A percentile compares a stretch with the other conserved stretches of the same genome.
Conservation (phyloP, 163 green algal species). For the Scenedesmus sp. region DNA sequence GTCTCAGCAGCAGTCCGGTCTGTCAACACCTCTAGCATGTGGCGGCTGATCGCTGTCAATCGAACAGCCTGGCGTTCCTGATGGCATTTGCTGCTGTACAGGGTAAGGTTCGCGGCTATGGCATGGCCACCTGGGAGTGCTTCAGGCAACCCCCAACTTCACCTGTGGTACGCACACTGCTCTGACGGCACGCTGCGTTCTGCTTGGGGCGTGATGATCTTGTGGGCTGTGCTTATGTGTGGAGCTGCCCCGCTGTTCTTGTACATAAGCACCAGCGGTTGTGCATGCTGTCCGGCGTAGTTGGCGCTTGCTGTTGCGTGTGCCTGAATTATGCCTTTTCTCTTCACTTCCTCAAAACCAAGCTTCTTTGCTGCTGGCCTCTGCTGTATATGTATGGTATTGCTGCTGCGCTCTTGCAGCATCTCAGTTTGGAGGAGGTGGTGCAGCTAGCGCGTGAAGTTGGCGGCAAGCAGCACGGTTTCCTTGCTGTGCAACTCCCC, state of each 20-base stretch:
- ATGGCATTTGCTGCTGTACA: not conserved
- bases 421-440: constrained; percentile 68
- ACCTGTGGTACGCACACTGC: not conserved
- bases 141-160: constrained; percentile 72
- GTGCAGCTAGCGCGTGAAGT: constrained; percentile 68
- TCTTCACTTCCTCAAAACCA: no score
- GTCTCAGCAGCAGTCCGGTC: no score
- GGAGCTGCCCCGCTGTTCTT: no score
- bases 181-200: not conserved
- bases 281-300: no score
- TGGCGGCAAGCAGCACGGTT: constrained; percentile 72
- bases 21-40: no score
- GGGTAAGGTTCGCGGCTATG: constrained; percentile 71
- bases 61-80: not conserved
- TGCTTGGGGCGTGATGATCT: no score
- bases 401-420: constrained; percentile 33
- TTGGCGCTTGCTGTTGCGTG: no score
- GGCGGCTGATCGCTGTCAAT: not conserved
- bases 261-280: no score
- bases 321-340: no score
- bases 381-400: not conserved
- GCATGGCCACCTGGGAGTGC: constrained; percentile 83
- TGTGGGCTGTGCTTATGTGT: no score
- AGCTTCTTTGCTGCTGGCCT: not conserved
- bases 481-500: constrained; percentile 71